Base-by-base conservation (phyloP, 2,329 filamentous ascomycete species). In the Diaporthe capsici region DNA sequence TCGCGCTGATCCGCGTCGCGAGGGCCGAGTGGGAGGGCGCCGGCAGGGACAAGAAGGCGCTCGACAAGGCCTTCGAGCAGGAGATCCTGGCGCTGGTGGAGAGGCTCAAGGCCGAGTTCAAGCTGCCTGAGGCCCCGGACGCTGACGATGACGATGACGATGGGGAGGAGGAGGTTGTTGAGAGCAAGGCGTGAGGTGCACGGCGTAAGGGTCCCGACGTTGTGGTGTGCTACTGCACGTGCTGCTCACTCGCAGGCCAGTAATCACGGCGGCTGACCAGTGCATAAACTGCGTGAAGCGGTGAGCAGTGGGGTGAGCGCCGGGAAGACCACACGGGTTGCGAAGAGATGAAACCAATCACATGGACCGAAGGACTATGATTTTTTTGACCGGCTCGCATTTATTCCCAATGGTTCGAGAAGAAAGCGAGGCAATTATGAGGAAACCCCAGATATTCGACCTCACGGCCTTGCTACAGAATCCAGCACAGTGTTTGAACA, bases 21-120 rank as follows among this genome's bases (percentile, higher is more conserved):
- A 71, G 71, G 74, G 72, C 71, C n/a, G 77, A 78, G 49, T 63
- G 75, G 53, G 77, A 78, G 74, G 77, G 73, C 2, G 77, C 76
- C 1, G 77, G 77, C 0, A 53, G 77, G 42, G 77, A 77, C 20
- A 74, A 72, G 65, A 61, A 58, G 51, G n/a, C 20, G 20, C 34
- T 78, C 15, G 76, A 74, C 17, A 71, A 72, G 28, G 77, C 44
- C 37, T 78, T 75, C 6, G 68, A 61, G 57, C 61, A 72, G 34
- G 47, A 72, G 17, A 42, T 72, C 13, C n/a, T 77, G 42, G 58
- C 39, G 9, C 31, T 76, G 34, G 77, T 77, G 2, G 74, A 58
- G 70, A 65, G 53, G 74, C 34, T 78, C 8, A 57, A 71, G 72
- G 57, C 58, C 17, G 31, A 76, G 72, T 73, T 73, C 51, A 67